Evolutionary conservation across 2,329 filamentous ascomycete genomes (phyloP).

Genomic region (Falciphora oryzae): DNA sequence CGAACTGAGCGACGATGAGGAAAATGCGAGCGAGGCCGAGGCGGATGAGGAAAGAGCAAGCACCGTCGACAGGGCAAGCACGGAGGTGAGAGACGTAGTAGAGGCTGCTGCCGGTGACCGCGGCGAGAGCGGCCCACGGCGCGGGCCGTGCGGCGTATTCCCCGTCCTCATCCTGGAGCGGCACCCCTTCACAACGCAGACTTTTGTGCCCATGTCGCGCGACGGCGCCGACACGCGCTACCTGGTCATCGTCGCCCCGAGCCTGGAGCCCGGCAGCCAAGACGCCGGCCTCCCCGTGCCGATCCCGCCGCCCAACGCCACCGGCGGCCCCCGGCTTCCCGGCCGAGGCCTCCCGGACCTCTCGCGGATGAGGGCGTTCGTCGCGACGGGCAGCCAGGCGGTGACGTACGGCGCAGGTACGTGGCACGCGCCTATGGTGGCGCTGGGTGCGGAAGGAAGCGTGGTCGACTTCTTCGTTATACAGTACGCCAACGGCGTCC

Average conservation of each 20-base stretch:
- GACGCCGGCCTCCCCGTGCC: slow-evolving; percentile 36
- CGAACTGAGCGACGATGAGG: slow-evolving; percentile 14
- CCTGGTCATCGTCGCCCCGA: slow-evolving; percentile 85
- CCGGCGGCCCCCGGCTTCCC: slow-evolving; percentile 32
- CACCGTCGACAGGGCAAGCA: slow-evolving; percentile 7
- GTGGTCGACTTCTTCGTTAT: slow-evolving; percentile 82
- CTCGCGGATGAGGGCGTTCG: slow-evolving; percentile 63
- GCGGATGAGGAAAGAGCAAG: slow-evolving; percentile 1
- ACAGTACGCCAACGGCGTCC: slow-evolving; percentile 82
- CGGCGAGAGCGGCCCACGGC: slow-evolving; percentile 12
- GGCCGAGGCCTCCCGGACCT: slow-evolving; percentile 69
- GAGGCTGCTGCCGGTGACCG: background rate
- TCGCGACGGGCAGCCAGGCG: slow-evolving; percentile 71
- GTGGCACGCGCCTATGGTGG: slow-evolving; percentile 96
- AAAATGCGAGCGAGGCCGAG: slow-evolving; percentile 5
- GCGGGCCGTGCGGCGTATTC: slow-evolving; percentile 37
- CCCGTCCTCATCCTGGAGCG: slow-evolving; percentile 73
- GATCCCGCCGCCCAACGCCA: slow-evolving; percentile 21
- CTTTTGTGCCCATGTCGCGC: slow-evolving; percentile 69
- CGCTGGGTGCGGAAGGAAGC: slow-evolving; percentile 53
- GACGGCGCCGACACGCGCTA: slow-evolving; percentile 47
- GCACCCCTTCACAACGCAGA: slow-evolving; percentile 92
- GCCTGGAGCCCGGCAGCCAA: slow-evolving; percentile 42
- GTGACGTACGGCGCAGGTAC: slow-evolving; percentile 90
- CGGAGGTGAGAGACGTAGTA: background rate